Base-by-base conservation (phyloP, 345 rosid species). In the Garcia nutans region DNA sequence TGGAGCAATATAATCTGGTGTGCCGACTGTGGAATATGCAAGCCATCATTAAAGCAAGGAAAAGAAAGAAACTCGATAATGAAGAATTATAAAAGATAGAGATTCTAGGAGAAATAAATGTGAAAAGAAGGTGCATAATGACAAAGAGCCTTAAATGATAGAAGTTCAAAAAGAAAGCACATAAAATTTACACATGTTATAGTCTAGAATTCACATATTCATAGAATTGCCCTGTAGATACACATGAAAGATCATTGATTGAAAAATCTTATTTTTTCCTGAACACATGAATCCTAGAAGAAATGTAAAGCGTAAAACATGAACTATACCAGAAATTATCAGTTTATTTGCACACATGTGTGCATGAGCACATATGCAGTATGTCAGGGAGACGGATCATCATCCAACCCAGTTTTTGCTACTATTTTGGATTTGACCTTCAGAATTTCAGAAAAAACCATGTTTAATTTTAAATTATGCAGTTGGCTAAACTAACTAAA, bases 1-100 rank as follows among this genome's bases (percentile, higher is more conserved):
- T 37, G 98, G 97, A 74, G 98, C 98, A 84, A 94, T 94, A 86
- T 92, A 94, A 89, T 94, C 97, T 16, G 97, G 97, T 20, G 98
- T 92, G 74, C 97, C 98, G 76, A 94, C 98, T 20, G 97, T 91
- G 24, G 98, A 92, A 80, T 72, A 94, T 57, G 98, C 97, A 97
- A 92, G 85, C 76, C 75, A 78, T 80, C 75, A 77, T 76, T 49
- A 75, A 63, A 72, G 71, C 68, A 63, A 73, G 69, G 72, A 62
- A 63, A 61, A 77, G 55, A 65, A 41, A 63, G 58, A 77, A 74
- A 33, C 69, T 64, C 44, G 22, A 67, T 66, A 60, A 79, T 10
- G 24, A 37, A 24, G 26, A 20, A 31, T 28, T 17, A 55, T 70
- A 57, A 55, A 54, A 11, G 10, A 70, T 31, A 26, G 59, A 65